Percentiles rank a stretch among this genome's conserved stretches.
Conservation (phyloP, 371 early-diverging fungal genomes). For the Mucor saturninus region DNA sequence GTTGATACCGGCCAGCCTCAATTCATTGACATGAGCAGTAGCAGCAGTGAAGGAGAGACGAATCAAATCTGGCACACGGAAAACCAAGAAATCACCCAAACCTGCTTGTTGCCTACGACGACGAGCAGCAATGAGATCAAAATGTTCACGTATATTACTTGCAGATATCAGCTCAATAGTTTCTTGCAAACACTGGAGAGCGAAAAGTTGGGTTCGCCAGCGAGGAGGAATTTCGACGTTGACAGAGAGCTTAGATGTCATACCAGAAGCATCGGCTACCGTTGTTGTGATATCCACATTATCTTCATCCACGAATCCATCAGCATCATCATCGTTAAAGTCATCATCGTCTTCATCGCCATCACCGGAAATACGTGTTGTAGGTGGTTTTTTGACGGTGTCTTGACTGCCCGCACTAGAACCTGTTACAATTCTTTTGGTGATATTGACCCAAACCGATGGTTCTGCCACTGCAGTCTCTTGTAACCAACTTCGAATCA, state of each 20-base stretch:
- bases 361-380: slow-evolving; percentile 24
- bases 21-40: slow-evolving; percentile 78
- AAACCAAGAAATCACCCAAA: slow-evolving; percentile 74
- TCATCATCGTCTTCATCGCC: slow-evolving; percentile 39
- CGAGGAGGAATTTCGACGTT: slow-evolving; percentile 75
- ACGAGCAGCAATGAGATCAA: slow-evolving; percentile 72
- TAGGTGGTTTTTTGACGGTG: slow-evolving; percentile 8
- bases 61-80: slow-evolving; percentile 81
- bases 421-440: slow-evolving; percentile 77
- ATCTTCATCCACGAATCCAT: slow-evolving; percentile 46
- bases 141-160: slow-evolving; percentile 68
- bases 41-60: slow-evolving; percentile 87
- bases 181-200: slow-evolving; percentile 75
- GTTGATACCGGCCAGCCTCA: slow-evolving; percentile 79
- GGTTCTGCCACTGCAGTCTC: slow-evolving; percentile 76
- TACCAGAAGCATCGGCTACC: slow-evolving; percentile 51
- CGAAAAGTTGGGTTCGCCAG: slow-evolving; percentile 89
- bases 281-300: slow-evolving; percentile 54
- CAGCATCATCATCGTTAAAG: slow-evolving; percentile 49
- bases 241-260: slow-evolving; percentile 43
- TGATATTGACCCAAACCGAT: slow-evolving; percentile 85
- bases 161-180: slow-evolving; percentile 64
- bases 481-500: slow-evolving; percentile 73
- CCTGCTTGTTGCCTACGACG: slow-evolving; percentile 59
- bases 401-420: slow-evolving; percentile 20